phyloP scores from a whole-genome alignment of 1,139 yeast genomes.

The Starmera stellimalicola region DNA sequence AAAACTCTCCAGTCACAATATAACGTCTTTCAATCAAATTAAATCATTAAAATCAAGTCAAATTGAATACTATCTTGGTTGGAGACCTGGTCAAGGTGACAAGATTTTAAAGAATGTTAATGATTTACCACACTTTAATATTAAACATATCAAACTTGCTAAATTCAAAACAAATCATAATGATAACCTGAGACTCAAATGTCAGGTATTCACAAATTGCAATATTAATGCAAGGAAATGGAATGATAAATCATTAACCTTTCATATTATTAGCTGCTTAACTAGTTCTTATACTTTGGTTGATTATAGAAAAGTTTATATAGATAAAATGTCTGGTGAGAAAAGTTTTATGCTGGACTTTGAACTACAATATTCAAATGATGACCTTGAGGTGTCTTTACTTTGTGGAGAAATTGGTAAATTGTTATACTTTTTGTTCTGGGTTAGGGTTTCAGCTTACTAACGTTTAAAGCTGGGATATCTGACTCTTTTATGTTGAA shows the following conservation, averaged over 20 bases:
- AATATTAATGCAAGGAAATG: slow-evolving; percentile 18
- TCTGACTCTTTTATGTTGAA: not conserved
- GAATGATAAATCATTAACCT: slow-evolving; percentile 24
- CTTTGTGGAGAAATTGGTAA: slow-evolving; percentile 29
- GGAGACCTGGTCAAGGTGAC: slow-evolving; percentile 30
- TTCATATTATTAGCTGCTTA: slow-evolving; percentile 21
- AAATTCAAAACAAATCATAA: slow-evolving; percentile 4
- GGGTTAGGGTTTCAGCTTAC: not conserved
- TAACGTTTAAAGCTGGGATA: slow-evolving; percentile 6
- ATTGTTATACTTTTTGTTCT: not conserved
- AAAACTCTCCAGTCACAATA: slow-evolving; percentile 26
- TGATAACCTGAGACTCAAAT: slow-evolving; percentile 11
- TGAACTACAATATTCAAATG: slow-evolving; percentile 2
- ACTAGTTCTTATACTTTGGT: slow-evolving; percentile 22
- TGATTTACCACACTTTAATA: slow-evolving; percentile 23
- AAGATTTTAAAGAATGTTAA: slow-evolving; percentile 23
- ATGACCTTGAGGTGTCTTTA: slow-evolving; percentile 20
- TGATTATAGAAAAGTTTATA: slow-evolving; percentile 30
- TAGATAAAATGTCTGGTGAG: slow-evolving; percentile 21
- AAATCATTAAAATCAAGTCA: slow-evolving; percentile 21
- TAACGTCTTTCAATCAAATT: slow-evolving; percentile 24
- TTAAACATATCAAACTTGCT: slow-evolving; percentile 11
- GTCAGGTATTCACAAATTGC: slow-evolving; percentile 20
- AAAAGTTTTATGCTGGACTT: slow-evolving; percentile 22
- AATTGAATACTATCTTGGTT: slow-evolving; percentile 30